phyloP scores from a whole-genome alignment of 306 rosid species.

The Gastrolobium villosum region DNA sequence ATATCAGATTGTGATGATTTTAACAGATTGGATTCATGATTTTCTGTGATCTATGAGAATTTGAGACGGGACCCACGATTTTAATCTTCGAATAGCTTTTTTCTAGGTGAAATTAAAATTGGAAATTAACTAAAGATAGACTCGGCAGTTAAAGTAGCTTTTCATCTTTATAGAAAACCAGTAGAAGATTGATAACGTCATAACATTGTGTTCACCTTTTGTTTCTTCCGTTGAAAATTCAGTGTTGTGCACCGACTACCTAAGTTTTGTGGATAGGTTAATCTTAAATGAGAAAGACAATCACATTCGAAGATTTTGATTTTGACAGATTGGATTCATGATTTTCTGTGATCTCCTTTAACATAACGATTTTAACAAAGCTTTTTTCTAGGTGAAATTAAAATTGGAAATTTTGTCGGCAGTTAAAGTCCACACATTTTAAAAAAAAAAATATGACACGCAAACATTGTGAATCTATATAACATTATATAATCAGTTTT shows the following conservation, averaged over 20 bases:
- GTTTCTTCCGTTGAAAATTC: slow-evolving; percentile 45
- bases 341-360: slow-evolving; percentile 58
- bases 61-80: slow-evolving; percentile 55
- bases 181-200: slow-evolving; percentile 38
- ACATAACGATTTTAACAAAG: slow-evolving; percentile 28
- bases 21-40: slow-evolving; percentile 66
- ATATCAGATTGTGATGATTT: slow-evolving; percentile 77
- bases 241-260: slow-evolving; percentile 56
- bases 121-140: slow-evolving; percentile 7
- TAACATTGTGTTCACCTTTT: slow-evolving; percentile 36
- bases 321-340: slow-evolving; percentile 67
- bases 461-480: no score
- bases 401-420: slow-evolving; percentile 16
- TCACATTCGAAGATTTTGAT: slow-evolving; percentile 59
- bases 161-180: slow-evolving; percentile 5
- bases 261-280: slow-evolving; percentile 47
- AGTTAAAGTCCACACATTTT: no score
- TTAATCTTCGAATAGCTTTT: slow-evolving; percentile 12
- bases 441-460: no score
- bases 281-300: slow-evolving; percentile 44
- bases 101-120: slow-evolving; percentile 4
- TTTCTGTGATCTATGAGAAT: slow-evolving; percentile 50
- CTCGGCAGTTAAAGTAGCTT: slow-evolving; percentile 35
- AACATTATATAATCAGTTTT: no score
- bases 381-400: neutral